Evolutionary conservation across 148 eudicot species (phyloP).

Genomic region (Polygonum aviculare): DNA sequence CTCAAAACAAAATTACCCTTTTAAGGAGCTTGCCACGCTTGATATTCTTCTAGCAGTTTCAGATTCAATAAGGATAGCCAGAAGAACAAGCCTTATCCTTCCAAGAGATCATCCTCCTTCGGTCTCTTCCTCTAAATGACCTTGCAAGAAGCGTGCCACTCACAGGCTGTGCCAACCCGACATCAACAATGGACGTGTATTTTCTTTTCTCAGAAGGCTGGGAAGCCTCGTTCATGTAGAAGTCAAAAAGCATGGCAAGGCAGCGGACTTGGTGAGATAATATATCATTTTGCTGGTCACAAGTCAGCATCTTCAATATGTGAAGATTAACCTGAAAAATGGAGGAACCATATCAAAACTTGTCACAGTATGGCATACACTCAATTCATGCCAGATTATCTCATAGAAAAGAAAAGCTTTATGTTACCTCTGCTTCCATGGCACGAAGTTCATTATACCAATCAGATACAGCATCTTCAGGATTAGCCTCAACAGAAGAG

Average conservation of each 20-base stretch:
- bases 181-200: slow-evolving; percentile 48
- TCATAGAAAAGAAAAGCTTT: not conserved
- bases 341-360: not conserved
- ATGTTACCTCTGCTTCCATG: slow-evolving; percentile 91
- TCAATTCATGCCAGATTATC: not conserved
- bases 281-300: slow-evolving; percentile 47
- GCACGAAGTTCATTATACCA: slow-evolving; percentile 87
- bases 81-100: slow-evolving; percentile 56
- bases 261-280: slow-evolving; percentile 72
- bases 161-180: slow-evolving; percentile 65
- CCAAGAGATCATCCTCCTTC: slow-evolving; percentile 80
- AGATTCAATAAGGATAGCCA: slow-evolving; percentile 50
- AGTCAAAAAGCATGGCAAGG: slow-evolving; percentile 90
- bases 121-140: slow-evolving; percentile 82
- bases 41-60: not conserved
- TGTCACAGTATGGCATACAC: not conserved
- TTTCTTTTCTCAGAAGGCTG: slow-evolving; percentile 34
- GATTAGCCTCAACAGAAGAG: slow-evolving; percentile 28
- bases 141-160: slow-evolving; percentile 59
- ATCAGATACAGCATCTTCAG: slow-evolving; percentile 32
- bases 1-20: not conserved
- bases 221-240: slow-evolving; percentile 48
- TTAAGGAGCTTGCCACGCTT: not conserved
- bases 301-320: slow-evolving; percentile 50
- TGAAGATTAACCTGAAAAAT: slow-evolving; percentile 66